Evolutionary conservation across 345 rosid species (phyloP), one percentile per base, ranked within the genome.

Genomic region (Ceriops zippeliana): DNA sequence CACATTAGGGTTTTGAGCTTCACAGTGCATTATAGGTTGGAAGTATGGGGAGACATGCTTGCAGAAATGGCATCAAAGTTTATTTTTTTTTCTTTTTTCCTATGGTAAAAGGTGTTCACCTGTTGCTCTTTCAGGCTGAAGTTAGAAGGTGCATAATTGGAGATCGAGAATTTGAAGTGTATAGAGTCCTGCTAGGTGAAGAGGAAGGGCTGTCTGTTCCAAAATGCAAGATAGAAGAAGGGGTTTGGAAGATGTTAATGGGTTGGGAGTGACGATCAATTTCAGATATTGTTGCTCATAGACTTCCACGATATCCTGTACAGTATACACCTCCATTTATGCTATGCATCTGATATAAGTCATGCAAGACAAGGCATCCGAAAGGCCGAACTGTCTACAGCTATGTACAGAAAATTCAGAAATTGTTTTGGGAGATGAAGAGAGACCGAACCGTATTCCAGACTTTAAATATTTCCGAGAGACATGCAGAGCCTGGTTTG

Each of bases 131-230:
- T 13, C 79, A 95, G 99, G 99, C 96, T 70, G 97, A 91, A 66
- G 87, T 91, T 56, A 87, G 84, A 63, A 86, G 97, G 78, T 86
- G 79, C 51, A 52, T 90, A 81, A 88, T 76, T 11, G 93, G 90
- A 62, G 92, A 80, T 67, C 76, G 96, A 26, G 99, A 95, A 80
- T 95, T 89, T 78, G 99, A 95, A 71, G 99, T 95, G 30, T 95
- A 95, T 78, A 84, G 91, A 70, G 85, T 95, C 70, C 75, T 86
- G 66, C 87, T 95, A 19, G 87, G 87, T 49, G 99, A 95, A 80
- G 93, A 87, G 56, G 93, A 87, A 31, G 81, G 84, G 70, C 78
- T 78, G 56, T 60, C 82, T 0, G 66, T 86, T 54, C 78, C 81
- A 0, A 76, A 80, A 73, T 73, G 74, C 65, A 87, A 83, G 75